Evolutionary conservation across 805 yeast species (phyloP).

Genomic region (Candida ficus): DNA sequence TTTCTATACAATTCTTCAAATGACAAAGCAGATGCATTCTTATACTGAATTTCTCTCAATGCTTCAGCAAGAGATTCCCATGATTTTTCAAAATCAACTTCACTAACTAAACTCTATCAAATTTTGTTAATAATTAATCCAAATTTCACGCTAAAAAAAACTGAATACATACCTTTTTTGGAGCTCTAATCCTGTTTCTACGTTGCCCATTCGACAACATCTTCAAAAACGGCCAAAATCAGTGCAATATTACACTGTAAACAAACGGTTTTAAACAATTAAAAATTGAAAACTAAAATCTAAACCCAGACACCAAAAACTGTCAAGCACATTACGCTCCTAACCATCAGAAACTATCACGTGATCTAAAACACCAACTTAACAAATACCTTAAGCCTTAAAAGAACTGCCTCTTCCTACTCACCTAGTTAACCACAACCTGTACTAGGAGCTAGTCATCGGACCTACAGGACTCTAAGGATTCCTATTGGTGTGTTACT

Average conservation of each 20-base stretch:
- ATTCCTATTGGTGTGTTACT: too few relatives aligned
- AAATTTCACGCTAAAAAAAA: background rate
- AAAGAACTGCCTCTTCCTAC: too few relatives aligned
- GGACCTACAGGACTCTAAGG: too few relatives aligned
- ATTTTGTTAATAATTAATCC: background rate
- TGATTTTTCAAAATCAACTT: slow-evolving; percentile 54
- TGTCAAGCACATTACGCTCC: too few relatives aligned
- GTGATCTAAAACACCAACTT: too few relatives aligned
- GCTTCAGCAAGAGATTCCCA: slow-evolving; percentile 68
- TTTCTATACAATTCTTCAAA: slow-evolving; percentile 80
- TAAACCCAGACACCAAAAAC: background rate
- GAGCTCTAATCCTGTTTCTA: slow-evolving; percentile 62
- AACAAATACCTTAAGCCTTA: too few relatives aligned
- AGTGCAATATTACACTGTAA: too few relatives aligned
- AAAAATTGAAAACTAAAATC: too few relatives aligned
- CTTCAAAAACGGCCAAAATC: too few relatives aligned
- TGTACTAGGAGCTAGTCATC: too few relatives aligned
- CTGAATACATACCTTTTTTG: slow-evolving; percentile 36
- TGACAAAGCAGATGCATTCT: slow-evolving; percentile 68
- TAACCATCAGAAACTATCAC: too few relatives aligned
- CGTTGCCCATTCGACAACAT: slow-evolving; percentile 30
- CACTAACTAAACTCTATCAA: slow-evolving; percentile 29
- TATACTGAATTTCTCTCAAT: slow-evolving; percentile 62
- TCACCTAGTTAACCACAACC: too few relatives aligned
- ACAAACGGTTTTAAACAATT: background rate